phyloP scores from a whole-genome alignment of 2,329 filamentous ascomycete species.

The Colletotrichum sp. region DNA sequence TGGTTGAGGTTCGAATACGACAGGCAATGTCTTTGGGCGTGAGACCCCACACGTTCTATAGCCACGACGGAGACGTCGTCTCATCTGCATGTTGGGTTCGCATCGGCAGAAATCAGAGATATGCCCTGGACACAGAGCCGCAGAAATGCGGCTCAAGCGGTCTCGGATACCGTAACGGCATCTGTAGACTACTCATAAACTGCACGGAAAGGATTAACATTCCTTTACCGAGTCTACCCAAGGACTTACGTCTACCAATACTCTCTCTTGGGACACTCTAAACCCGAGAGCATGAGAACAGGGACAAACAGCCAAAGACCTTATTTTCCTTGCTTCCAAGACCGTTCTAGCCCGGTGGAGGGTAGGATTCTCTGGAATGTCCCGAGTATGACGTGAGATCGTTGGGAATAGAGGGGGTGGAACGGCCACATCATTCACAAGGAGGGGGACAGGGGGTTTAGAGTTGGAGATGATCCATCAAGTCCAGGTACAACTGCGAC shows the following conservation, averaged over 20 bases:
- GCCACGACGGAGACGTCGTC: not conserved
- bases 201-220: not conserved
- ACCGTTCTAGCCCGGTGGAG: not conserved
- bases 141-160: not conserved
- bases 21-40: not conserved
- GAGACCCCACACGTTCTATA: not conserved
- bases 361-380: slow-evolving; percentile 3
- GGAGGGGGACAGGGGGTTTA: not conserved
- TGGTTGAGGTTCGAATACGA: not conserved
- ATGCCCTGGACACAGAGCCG: not conserved
- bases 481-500: not conserved
- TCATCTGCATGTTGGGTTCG: not conserved
- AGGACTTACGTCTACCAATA: not conserved
- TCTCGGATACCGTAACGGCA: not conserved
- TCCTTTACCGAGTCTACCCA: not conserved
- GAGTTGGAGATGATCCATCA: not conserved
- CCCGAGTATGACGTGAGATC: slow-evolving; percentile 18
- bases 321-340: not conserved
- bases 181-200: not conserved
- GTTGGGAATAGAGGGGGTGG: not conserved
- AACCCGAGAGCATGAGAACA: not conserved
- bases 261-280: not conserved
- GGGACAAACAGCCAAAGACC: not conserved
- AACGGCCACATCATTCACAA: not conserved
- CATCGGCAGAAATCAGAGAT: not conserved